These are phyloP conservation scores for Mortierella sp. DNA, from an alignment of 371 early-diverging fungal genomes.

Conservation along the genomic window DNA sequence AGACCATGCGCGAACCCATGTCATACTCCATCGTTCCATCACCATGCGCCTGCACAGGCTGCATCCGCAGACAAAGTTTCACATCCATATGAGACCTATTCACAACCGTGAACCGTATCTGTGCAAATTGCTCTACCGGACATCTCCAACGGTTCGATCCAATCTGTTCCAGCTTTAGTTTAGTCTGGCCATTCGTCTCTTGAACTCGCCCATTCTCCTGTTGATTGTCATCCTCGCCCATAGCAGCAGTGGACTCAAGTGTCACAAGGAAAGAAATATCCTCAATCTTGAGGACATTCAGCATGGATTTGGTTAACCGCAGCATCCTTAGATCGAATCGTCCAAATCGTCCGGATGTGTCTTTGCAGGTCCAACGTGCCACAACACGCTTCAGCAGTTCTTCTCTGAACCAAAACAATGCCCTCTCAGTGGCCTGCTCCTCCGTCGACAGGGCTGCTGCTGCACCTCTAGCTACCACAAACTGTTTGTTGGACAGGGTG, in stretches of 20 bases:
- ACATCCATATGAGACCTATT: slow-evolving; percentile 63
- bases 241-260: slow-evolving; percentile 43
- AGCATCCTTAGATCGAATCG: slow-evolving; percentile 63
- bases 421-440: slow-evolving; percentile 66
- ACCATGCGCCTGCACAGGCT: slow-evolving; percentile 75
- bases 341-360: slow-evolving; percentile 61
- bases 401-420: slow-evolving; percentile 85
- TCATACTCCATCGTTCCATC: slow-evolving; percentile 75
- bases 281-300: slow-evolving; percentile 67
- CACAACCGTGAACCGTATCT: slow-evolving; percentile 61
- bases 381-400: slow-evolving; percentile 67
- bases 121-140: slow-evolving; percentile 62
- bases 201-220: slow-evolving; percentile 1
- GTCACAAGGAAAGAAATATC: slow-evolving; percentile 66
- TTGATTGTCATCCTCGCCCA: not conserved
- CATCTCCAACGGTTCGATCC: slow-evolving; percentile 63
- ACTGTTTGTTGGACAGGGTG: slow-evolving; percentile 80
- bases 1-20: slow-evolving; percentile 65
- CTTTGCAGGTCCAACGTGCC: slow-evolving; percentile 65
- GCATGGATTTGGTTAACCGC: slow-evolving; percentile 63
- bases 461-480: slow-evolving; percentile 72
- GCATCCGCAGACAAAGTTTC: slow-evolving; percentile 70
- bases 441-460: slow-evolving; percentile 60
- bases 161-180: slow-evolving; percentile 32
- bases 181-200: not conserved